Evolutionary conservation across 768 basidiomycete species (phyloP).

Genomic region (Polyporus arcularius): DNA sequence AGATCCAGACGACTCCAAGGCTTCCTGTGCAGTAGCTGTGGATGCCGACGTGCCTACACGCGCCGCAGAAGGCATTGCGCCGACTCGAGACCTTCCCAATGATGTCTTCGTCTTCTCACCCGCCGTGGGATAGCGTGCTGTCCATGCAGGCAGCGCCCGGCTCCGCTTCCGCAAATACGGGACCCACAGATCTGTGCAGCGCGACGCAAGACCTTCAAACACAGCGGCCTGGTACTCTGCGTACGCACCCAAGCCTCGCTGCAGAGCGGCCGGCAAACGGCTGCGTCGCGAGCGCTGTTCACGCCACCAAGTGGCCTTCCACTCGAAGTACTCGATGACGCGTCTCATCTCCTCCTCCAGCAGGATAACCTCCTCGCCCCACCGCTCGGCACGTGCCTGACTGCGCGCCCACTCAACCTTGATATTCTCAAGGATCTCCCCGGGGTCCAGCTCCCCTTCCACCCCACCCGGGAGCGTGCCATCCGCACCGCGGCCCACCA

Average conservation of each 20-base stretch:
- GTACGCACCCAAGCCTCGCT: background rate
- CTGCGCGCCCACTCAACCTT: constrained; percentile 23
- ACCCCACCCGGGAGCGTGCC: background rate
- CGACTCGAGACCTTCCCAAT: no score
- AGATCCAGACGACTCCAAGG: background rate
- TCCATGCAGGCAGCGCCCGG: background rate
- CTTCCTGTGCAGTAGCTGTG: background rate
- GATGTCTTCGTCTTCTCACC: no score
- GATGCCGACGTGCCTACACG: background rate
- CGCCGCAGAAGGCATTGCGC: background rate
- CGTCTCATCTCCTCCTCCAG: constrained; percentile 39
- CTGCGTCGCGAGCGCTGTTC: background rate
- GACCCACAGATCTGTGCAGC: background rate
- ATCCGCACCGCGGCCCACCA: background rate
- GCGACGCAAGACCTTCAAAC: background rate
- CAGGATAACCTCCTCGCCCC: constrained; percentile 38
- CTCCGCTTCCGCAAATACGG: background rate
- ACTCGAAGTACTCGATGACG: constrained; percentile 23
- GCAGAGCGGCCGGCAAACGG: background rate
- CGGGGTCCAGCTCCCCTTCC: background rate
- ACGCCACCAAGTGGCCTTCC: constrained; percentile 23
- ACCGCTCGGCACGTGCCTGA: constrained; percentile 31
- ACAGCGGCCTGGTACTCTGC: background rate
- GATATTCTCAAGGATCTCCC: background rate
- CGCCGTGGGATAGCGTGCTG: background rate